Conservation (phyloP, 495 filamentous ascomycete species). For the Massariosphaeria phaeospora region DNA sequence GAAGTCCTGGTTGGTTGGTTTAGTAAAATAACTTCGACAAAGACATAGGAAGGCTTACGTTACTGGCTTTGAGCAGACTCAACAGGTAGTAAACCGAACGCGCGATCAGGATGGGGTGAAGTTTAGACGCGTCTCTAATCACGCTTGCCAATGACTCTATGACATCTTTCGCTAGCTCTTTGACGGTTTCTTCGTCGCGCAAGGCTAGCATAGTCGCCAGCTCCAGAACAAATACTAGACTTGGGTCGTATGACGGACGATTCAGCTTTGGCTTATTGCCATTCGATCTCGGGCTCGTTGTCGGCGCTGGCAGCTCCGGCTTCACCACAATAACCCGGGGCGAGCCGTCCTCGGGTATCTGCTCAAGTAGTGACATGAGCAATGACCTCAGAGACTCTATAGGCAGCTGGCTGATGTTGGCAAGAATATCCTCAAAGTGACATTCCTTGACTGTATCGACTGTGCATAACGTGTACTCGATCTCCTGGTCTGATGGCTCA, state of each 20-base stretch:
- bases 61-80: slow-evolving; percentile 75
- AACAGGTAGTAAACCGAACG: slow-evolving; percentile 83
- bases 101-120: slow-evolving; percentile 76
- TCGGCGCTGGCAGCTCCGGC: slow-evolving; percentile 58
- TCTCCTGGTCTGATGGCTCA: slow-evolving; percentile 92
- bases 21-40: neutral
- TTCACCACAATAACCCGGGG: slow-evolving; percentile 84
- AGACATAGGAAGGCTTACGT: slow-evolving; percentile 59
- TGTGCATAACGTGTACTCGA: slow-evolving; percentile 90
- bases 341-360: slow-evolving; percentile 78
- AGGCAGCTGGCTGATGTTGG: slow-evolving; percentile 75
- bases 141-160: slow-evolving; percentile 74
- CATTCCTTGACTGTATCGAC: slow-evolving; percentile 92
- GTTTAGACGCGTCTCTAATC: slow-evolving; percentile 68
- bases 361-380: slow-evolving; percentile 67
- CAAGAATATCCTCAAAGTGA: slow-evolving; percentile 73
- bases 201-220: slow-evolving; percentile 80
- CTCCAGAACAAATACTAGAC: slow-evolving; percentile 81
- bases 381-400: slow-evolving; percentile 60
- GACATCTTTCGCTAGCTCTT: slow-evolving; percentile 67
- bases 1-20: slow-evolving; percentile 52
- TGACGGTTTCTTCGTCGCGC: slow-evolving; percentile 66
- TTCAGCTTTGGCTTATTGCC: slow-evolving; percentile 50
- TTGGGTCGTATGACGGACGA: slow-evolving; percentile 74
- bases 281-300: slow-evolving; percentile 49